Evolutionary conservation across 2,329 filamentous ascomycete species (phyloP).

Genomic region (Penicillium expansum): DNA sequence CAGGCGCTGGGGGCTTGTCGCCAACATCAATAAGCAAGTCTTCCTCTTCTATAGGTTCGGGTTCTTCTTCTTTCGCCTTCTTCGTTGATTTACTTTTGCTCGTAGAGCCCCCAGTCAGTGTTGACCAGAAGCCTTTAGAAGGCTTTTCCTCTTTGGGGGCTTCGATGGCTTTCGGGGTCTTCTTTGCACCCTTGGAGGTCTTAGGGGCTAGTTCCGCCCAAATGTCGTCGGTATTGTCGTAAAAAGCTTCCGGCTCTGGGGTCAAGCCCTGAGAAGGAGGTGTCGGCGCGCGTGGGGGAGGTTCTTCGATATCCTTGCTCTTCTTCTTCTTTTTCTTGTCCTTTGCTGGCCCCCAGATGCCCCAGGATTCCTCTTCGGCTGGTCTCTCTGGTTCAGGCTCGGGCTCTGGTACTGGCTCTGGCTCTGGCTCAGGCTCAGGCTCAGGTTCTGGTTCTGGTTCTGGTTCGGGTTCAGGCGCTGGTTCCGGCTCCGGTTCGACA

Average conservation of each 20-base stretch:
- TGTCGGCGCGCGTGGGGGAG: slow-evolving; percentile 49
- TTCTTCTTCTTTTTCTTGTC: slow-evolving; percentile 53
- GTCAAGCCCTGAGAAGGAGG: slow-evolving; percentile 47
- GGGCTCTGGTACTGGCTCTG: slow-evolving; percentile 21
- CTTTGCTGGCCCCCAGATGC: slow-evolving; percentile 38
- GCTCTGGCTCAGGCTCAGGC: slow-evolving; percentile 2
- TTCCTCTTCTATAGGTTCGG: slow-evolving; percentile 21
- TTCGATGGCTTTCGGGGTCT: slow-evolving; percentile 23
- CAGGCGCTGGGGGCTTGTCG: slow-evolving; percentile 28
- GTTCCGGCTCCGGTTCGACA: slow-evolving; percentile 17
- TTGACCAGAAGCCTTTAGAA: slow-evolving; percentile 47
- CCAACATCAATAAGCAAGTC: slow-evolving; percentile 37
- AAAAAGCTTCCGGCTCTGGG: slow-evolving; percentile 36
- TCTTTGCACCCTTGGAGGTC: slow-evolving; percentile 36
- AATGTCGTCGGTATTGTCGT: slow-evolving; percentile 35
- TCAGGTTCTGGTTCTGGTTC: slow-evolving; percentile 12
- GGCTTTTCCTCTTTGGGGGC: slow-evolving; percentile 37
- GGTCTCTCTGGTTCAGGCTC: slow-evolving; percentile 13
- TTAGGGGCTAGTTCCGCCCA: slow-evolving; percentile 42
- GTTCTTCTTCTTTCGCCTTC: slow-evolving; percentile 39
- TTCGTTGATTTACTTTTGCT: slow-evolving; percentile 47
- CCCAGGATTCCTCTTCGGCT: slow-evolving; percentile 31
- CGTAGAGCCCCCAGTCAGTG: slow-evolving; percentile 39
- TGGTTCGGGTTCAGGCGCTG: slow-evolving; percentile 28
- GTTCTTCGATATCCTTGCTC: slow-evolving; percentile 42